Percentiles rank a stretch among this genome's conserved stretches.
Evolutionary conservation across 2,329 filamentous ascomycete genomes (phyloP).

Genomic region (Xylariomycetidae sp.): DNA sequence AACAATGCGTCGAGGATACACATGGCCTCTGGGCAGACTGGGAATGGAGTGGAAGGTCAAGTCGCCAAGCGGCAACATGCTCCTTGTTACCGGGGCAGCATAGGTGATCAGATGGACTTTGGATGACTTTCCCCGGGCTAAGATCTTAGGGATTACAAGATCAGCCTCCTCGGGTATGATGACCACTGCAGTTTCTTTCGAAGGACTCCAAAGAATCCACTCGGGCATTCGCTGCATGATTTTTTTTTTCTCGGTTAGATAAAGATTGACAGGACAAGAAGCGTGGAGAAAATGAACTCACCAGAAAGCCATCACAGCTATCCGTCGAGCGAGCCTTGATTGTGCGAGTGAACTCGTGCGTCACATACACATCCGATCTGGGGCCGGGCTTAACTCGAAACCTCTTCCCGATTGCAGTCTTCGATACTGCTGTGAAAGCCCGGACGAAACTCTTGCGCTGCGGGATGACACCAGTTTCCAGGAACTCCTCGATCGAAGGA

Average conservation of each 20-base stretch:
- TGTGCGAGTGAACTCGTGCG: neutral
- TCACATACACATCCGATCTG: neutral
- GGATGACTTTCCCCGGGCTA: neutral
- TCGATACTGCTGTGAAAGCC: neutral
- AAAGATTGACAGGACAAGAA: slow-evolving; percentile 13
- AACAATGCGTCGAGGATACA: slow-evolving; percentile 46
- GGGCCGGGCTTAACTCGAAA: neutral
- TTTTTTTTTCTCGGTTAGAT: neutral
- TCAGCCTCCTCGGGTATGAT: slow-evolving; percentile 63
- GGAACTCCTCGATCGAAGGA: slow-evolving; percentile 35
- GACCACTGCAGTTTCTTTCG: slow-evolving; percentile 45
- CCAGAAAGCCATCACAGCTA: slow-evolving; percentile 14
- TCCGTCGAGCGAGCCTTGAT: neutral
- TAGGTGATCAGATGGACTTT: slow-evolving; percentile 50
- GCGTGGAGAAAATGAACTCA: slow-evolving; percentile 14
- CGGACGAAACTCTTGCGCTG: neutral
- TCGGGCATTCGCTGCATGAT: slow-evolving; percentile 42
- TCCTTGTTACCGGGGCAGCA: slow-evolving; percentile 54
- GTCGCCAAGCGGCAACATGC: slow-evolving; percentile 55
- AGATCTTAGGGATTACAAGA: slow-evolving; percentile 42
- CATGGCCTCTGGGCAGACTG: slow-evolving; percentile 31
- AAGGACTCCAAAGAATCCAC: slow-evolving; percentile 55
- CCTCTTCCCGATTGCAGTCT: neutral
- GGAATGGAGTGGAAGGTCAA: slow-evolving; percentile 52
- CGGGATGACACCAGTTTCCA: slow-evolving; percentile 4